Evolutionary conservation across 2,329 filamentous ascomycete genomes (phyloP).

Genomic region (Rutstroemia sp.): DNA sequence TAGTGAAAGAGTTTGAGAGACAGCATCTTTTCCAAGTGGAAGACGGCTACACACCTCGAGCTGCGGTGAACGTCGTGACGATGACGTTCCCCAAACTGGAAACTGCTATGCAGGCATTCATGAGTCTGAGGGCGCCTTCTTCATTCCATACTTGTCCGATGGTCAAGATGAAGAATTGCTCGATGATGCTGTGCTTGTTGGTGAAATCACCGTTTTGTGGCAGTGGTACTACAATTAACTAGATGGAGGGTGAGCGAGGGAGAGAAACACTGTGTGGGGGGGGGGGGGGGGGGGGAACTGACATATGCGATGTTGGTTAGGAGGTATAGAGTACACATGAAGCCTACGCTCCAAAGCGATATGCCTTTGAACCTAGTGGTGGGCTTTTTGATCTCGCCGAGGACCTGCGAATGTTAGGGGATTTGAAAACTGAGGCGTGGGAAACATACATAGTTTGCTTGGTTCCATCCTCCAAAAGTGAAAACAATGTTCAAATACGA

Average conservation of each 20-base stretch:
- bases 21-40: not conserved
- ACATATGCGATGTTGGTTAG: conserved; percentile 34
- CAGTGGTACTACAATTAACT: conserved; percentile 21
- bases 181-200: conserved; percentile 21
- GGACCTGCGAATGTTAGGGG: conserved; percentile 30
- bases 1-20: not conserved
- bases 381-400: conserved; percentile 13
- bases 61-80: conserved; percentile 48
- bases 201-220: not conserved
- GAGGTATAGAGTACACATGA: conserved; percentile 31
- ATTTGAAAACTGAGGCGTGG: not conserved
- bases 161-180: conserved; percentile 31
- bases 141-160: conserved; percentile 25
- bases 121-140: conserved; percentile 22
- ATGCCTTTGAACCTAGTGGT: conserved; percentile 22
- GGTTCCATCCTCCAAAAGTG: conserved; percentile 36
- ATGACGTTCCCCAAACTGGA: conserved; percentile 41
- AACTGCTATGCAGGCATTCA: conserved; percentile 44
- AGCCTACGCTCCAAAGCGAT: conserved; percentile 19
- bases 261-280: too few relatives aligned
- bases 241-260: not conserved
- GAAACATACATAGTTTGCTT: conserved; percentile 35
- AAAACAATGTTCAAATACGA: conserved; percentile 39
- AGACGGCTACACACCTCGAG: conserved; percentile 27
- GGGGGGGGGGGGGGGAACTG: conserved; percentile 13